These are phyloP conservation scores for Shiraia bambusicola DNA, from an alignment of 2,329 filamentous ascomycete species.

Conservation along the genomic window DNA sequence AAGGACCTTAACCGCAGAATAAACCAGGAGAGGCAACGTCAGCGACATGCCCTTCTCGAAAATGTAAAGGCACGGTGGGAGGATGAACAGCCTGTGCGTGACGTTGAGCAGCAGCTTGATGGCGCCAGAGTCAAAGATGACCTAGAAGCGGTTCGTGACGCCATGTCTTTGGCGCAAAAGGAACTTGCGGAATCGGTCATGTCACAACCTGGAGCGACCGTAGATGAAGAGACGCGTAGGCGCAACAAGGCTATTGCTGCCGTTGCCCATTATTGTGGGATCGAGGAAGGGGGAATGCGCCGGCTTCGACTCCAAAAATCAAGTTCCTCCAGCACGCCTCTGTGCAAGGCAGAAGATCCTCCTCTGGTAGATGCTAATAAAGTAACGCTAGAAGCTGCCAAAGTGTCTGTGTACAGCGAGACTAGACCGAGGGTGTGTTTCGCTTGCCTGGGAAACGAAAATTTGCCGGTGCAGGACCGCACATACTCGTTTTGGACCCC, in stretches of 20 bases:
- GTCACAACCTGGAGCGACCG: constrained; percentile 4
- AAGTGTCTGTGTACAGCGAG: no score
- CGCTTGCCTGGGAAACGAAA: constrained; percentile 2
- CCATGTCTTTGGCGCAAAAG: constrained; percentile 9
- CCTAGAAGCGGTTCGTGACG: constrained; percentile 1
- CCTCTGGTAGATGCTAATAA: neutral
- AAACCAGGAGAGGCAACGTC: constrained; percentile 12
- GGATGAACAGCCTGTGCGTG: constrained; percentile 11
- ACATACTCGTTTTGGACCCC: neutral
- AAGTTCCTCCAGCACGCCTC: neutral
- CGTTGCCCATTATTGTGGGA: neutral
- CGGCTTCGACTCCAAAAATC: neutral
- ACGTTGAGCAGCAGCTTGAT: constrained; percentile 22
- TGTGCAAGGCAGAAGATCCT: no score
- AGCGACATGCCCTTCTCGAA: neutral
- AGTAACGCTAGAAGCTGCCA: constrained; percentile 13
- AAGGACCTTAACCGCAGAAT: constrained; percentile 16
- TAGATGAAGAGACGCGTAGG: constrained; percentile 1
- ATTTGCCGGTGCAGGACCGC: neutral
- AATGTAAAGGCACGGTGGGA: constrained; percentile 6
- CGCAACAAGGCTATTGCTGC: neutral
- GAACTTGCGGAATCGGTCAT: constrained; percentile 4
- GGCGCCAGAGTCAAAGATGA: constrained; percentile 8
- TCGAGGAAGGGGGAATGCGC: constrained; percentile 1
- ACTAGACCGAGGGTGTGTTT: constrained; percentile 14